Conservation (phyloP, 2,329 filamentous ascomycete species). For the Hymenoscyphus scutula region DNA sequence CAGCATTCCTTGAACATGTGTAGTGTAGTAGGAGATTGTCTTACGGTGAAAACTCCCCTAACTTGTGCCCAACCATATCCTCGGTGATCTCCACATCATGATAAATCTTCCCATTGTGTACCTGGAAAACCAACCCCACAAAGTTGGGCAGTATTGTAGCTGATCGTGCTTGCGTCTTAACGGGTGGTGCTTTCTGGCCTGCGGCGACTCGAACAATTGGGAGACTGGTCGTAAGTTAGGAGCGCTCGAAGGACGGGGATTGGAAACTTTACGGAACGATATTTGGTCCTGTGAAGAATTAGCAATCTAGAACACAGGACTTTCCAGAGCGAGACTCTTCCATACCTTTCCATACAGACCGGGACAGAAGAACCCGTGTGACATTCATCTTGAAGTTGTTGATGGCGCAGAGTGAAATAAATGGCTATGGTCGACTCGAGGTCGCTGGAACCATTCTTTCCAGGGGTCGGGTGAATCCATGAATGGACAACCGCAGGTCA, state of each 20-base stretch:
- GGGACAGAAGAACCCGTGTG: slow-evolving; percentile 56
- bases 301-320: slow-evolving; percentile 21
- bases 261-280: slow-evolving; percentile 64
- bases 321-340: not conserved
- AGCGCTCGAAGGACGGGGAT: slow-evolving; percentile 33
- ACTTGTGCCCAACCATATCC: slow-evolving; percentile 74
- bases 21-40: slow-evolving; percentile 30
- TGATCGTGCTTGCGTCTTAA: slow-evolving; percentile 66
- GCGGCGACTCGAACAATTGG: slow-evolving; percentile 49
- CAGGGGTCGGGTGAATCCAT: slow-evolving; percentile 18
- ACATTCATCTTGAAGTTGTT: slow-evolving; percentile 49
- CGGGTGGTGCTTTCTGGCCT: slow-evolving; percentile 57
- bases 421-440: not conserved
- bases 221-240: slow-evolving; percentile 43
- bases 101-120: slow-evolving; percentile 72
- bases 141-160: slow-evolving; percentile 74
- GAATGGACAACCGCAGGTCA: no score
- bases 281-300: slow-evolving; percentile 55
- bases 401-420: not conserved
- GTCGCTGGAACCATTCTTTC: slow-evolving; percentile 14
- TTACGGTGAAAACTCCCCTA: slow-evolving; percentile 71
- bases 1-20: not conserved
- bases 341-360: slow-evolving; percentile 74
- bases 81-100: slow-evolving; percentile 68
- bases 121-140: slow-evolving; percentile 66